phyloP scores from a whole-genome alignment of 129 eudicot genomes.

The Apium graveolens region DNA sequence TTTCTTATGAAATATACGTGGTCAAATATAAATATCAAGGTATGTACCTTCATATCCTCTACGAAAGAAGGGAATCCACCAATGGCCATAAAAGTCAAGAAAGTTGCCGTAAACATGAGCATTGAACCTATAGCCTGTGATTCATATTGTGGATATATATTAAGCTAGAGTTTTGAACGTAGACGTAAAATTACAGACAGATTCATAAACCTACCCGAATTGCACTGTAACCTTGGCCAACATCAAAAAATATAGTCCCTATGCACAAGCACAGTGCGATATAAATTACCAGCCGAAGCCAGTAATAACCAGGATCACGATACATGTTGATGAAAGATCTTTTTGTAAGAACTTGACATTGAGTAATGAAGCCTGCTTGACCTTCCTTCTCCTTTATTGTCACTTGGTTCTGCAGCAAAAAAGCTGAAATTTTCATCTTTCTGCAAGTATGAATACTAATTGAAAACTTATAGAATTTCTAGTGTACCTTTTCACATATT shows the following conservation, averaged over 20 bases:
- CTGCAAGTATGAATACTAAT: background rate
- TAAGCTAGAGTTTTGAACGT: background rate
- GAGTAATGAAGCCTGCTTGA: conserved; percentile 50
- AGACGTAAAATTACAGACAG: background rate
- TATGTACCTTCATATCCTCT: conserved; percentile 64
- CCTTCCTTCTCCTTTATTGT: conserved; percentile 23
- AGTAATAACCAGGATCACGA: conserved; percentile 61
- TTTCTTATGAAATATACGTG: background rate
- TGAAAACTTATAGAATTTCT: background rate
- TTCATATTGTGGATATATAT: background rate
- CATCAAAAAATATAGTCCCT: conserved; percentile 47
- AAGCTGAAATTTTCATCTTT: background rate
- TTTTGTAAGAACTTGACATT: conserved; percentile 44
- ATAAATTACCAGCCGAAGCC: conserved; percentile 58
- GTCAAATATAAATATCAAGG: background rate
- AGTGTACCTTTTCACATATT: conserved; percentile 15
- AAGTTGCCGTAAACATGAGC: conserved; percentile 60
- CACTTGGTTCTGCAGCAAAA: conserved; percentile 20
- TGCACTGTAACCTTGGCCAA: conserved; percentile 42
- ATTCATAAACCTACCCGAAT: conserved; percentile 34
- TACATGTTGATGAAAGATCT: conserved; percentile 62
- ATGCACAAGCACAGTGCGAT: conserved; percentile 35
- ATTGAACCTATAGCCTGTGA: conserved; percentile 66
- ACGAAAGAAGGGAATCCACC: conserved; percentile 90
- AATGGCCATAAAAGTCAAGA: conserved; percentile 81